Evolutionary conservation across 2,329 filamentous ascomycete genomes (phyloP), one percentile per base, ranked within the genome.

Genomic region (Phoma sp.): DNA sequence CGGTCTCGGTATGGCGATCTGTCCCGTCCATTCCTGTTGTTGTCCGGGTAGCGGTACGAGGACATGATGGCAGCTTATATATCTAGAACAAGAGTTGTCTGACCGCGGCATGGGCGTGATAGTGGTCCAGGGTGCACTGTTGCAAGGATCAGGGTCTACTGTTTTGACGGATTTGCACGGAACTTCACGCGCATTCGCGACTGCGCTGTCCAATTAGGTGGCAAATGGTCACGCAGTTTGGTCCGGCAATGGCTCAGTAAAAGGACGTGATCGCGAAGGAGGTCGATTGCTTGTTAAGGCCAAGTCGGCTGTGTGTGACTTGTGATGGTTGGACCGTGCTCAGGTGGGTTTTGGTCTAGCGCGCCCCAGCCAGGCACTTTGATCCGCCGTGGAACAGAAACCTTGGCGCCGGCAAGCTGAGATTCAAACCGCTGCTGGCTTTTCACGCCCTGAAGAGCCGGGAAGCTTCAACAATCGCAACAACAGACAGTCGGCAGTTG

Each of bases 1-100:
- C 82, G 81, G 66, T 91, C 91, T 18, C 77, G 77, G 18, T 18
- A 18, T 33, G 78, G 77, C 13, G 77, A 76, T 48, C 75, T 71
- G 60, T 77, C 78, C 64, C 78, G 77, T 52, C 77, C 64, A 58
- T 72, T 74, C 64, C 71, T 62, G 66, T 57, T 68, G 61, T 60
- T 71, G 62, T 73, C 70, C 49, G 67, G 65, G 56, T 73, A 72
- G 45, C 70, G 66, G 49, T 67, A 70, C 44, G 70, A 67, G 58
- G 72, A 73, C 72, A 75, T 74, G 37, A 30, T 59, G 55, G 35
- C 46, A 44, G 39, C 35, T 44, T 45, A 40, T 33, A 11, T 23
- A 27, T 36, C 39, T 32, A 29, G 40, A 13, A 10, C 13, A 11
- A 40, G 27, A 8, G 24, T 50, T 47, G 36, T 22, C 32, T 41